Conservation (phyloP, 768 basidiomycete genomes). For the Lentinula aciculospora region DNA sequence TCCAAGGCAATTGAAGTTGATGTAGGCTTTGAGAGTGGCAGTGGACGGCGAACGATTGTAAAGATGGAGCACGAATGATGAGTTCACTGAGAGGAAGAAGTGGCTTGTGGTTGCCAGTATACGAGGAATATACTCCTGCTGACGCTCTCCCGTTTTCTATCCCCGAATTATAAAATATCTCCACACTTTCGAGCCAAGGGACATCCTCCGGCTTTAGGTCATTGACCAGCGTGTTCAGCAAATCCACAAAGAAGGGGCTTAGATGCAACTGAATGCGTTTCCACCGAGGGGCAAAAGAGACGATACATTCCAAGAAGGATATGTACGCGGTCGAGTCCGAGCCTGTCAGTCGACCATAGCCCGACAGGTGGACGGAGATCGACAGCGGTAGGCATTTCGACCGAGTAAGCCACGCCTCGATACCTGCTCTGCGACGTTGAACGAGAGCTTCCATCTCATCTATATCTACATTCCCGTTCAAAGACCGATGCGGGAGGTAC, state of each 20-base stretch:
- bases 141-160: background rate
- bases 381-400: constrained; percentile 3
- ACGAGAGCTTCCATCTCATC: background rate
- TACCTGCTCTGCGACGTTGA: background rate
- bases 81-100: background rate
- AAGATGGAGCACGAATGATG: background rate
- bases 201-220: background rate
- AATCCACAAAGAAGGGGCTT: background rate
- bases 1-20: constrained; percentile 2
- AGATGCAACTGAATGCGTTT: constrained; percentile 1
- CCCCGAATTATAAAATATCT: background rate
- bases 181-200: background rate
- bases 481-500: background rate
- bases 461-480: background rate
- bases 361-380: constrained; percentile 2
- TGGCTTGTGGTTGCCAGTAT: background rate
- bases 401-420: constrained; percentile 1
- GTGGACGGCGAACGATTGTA: constrained; percentile 5
- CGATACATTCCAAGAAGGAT: background rate
- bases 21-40: background rate
- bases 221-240: background rate
- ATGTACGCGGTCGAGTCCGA: background rate
- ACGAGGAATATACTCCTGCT: background rate
- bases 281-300: constrained; percentile 3
- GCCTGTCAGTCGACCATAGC: background rate